Base-by-base conservation (phyloP, 2,329 filamentous ascomycete species). In the Pseudodiploospora longispora region DNA sequence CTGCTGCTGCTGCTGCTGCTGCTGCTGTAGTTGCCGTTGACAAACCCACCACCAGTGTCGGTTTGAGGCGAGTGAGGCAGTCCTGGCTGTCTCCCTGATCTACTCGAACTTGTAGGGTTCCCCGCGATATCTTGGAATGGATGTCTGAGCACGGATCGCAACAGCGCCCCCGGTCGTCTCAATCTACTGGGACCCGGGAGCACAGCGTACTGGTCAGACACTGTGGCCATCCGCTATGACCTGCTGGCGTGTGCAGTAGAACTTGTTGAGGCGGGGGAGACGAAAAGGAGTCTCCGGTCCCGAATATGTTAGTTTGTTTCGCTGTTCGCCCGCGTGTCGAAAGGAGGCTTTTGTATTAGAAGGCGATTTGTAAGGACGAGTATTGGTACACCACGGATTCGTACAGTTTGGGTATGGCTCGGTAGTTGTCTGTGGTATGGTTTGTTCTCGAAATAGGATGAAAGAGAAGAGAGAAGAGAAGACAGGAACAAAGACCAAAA, bases 161-260 rank as follows among this genome's bases (percentile, higher is more conserved):
- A 37, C 41, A 47, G 42, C 34, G 45, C 45, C 44, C 45, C 45
- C 45, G 45, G 45, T 36, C 45, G 45, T 40, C 41, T 38, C 10
- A 9, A 37, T 35, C 45, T 35, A 33, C 27, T 32, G 36, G 36
- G 45, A 33, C 36, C 27, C 42, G 45, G 45, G 41, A 47, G 45
- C 45, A 47, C 45, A 41, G 36, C 38, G 35, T 47, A 47, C 30
- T 38, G 45, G 37, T 47, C 45, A 41, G 43, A 38, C 38, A 47
- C 38, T 27, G 45, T 42, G 37, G 45, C 45, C 45, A 47, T 47
- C 38, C 41, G 45, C 41, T 40, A 34, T 34, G 32, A n/a, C 32
- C 32, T 9, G 9, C n/a, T 9, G 32, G 32, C 32, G 32, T 34
- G n/a, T 4, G 32, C 4, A 34, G 32, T 9, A n/a, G 9, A 34